These are phyloP conservation scores for Jaapia argillacea DNA, from an alignment of 768 basidiomycete genomes.

Conservation along the genomic window DNA sequence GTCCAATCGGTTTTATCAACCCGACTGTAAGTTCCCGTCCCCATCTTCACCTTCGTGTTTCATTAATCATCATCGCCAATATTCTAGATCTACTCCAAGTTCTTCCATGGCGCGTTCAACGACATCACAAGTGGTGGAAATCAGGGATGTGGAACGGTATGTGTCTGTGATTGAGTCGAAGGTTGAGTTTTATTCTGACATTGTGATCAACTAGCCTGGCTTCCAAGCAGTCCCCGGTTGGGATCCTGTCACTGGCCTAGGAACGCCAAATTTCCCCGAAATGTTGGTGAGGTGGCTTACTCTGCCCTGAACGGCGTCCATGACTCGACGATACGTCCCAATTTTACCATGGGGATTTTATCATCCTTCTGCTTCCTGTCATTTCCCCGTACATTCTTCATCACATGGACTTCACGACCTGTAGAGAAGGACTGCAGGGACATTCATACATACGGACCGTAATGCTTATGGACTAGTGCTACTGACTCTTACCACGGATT, in stretches of 20 bases:
- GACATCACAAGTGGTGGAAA: slow-evolving; percentile 38
- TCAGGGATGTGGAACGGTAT: slow-evolving; percentile 27
- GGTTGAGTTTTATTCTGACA: slow-evolving; percentile 4
- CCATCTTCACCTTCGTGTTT: not conserved
- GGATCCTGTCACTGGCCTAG: slow-evolving; percentile 31
- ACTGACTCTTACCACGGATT: too few relatives aligned
- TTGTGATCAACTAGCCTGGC: slow-evolving; percentile 12
- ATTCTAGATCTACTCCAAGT: slow-evolving; percentile 31
- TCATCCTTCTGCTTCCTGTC: too few relatives aligned
- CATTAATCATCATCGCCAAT: not conserved
- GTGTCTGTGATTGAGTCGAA: not conserved
- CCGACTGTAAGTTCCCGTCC: slow-evolving; percentile 14
- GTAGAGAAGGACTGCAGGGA: too few relatives aligned
- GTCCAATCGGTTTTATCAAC: slow-evolving; percentile 55
- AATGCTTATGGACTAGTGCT: too few relatives aligned
- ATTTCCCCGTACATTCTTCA: too few relatives aligned
- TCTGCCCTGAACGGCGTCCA: slow-evolving; percentile 6
- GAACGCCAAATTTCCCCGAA: slow-evolving; percentile 13
- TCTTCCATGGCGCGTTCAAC: slow-evolving; percentile 31
- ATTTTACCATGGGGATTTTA: too few relatives aligned
- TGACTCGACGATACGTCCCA: not conserved
- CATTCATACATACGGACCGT: too few relatives aligned
- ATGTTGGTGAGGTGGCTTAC: slow-evolving; percentile 7
- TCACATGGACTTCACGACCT: too few relatives aligned
- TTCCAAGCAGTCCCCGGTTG: slow-evolving; percentile 20